Evolutionary conservation across 345 rosid genomes (phyloP).

Genomic region (Populus euphratica): DNA sequence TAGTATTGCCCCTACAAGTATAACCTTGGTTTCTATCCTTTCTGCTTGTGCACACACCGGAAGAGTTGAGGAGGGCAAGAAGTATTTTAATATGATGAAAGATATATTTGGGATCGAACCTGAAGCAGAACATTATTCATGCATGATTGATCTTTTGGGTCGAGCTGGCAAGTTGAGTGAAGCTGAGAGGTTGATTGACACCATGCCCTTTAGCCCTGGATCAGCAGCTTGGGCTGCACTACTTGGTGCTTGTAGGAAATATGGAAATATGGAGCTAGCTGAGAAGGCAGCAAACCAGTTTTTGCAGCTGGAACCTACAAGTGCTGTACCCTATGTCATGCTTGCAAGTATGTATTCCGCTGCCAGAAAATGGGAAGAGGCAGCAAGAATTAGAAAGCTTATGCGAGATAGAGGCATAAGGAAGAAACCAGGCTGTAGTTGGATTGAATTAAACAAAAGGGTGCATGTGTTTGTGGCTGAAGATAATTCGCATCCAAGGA

Average conservation of each 20-base stretch:
- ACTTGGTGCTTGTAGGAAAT: conserved; percentile 75
- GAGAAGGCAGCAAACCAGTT: conserved; percentile 63
- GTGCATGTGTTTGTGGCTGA: conserved; percentile 77
- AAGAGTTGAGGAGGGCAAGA: conserved; percentile 57
- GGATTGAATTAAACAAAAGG: conserved; percentile 70
- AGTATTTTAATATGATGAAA: conserved; percentile 63
- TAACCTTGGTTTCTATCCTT: conserved; percentile 80
- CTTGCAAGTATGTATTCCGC: conserved; percentile 71
- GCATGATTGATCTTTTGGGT: conserved; percentile 84
- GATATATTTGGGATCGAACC: conserved; percentile 66
- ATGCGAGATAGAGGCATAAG: conserved; percentile 73
- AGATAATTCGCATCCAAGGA: conserved; percentile 80
- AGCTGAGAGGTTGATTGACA: conserved; percentile 69
- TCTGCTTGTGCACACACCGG: conserved; percentile 88
- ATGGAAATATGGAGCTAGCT: conserved; percentile 63
- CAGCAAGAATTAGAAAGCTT: conserved; percentile 55
- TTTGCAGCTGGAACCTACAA: conserved; percentile 59
- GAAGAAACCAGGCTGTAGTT: conserved; percentile 90
- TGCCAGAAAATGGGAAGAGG: conserved; percentile 70
- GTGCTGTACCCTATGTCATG: conserved; percentile 79
- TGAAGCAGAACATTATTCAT: conserved; percentile 80
- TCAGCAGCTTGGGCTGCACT: conserved; percentile 72
- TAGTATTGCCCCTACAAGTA: conserved; percentile 51
- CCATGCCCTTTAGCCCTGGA: conserved; percentile 67
- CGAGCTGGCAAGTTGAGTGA: conserved; percentile 75